A percentile compares a stretch with the other conserved stretches of the same genome.
Conservation (phyloP, 352 stramenopile genomes). For the Plasmopara viticola region DNA sequence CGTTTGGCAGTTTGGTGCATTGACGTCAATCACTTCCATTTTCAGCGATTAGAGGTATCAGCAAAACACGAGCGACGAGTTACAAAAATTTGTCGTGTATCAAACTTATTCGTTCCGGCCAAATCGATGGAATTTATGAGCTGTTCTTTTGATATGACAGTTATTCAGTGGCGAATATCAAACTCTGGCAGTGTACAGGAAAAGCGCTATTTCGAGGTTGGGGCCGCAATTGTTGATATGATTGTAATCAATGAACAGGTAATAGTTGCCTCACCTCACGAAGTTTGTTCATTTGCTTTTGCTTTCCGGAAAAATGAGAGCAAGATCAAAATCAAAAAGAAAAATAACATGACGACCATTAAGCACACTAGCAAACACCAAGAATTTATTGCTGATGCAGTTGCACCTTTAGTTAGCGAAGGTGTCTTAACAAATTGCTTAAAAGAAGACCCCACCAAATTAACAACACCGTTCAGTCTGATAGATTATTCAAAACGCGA, state of each 20-base stretch:
- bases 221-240: constrained; percentile 41
- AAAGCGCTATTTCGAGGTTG: constrained; percentile 57
- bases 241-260: constrained; percentile 21
- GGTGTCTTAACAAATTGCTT: constrained; percentile 21
- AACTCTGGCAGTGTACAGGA: constrained; percentile 29
- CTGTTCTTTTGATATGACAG: constrained; percentile 57
- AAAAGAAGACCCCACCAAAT: constrained; percentile 8
- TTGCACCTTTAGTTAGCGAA: not conserved
- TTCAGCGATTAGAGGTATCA: constrained; percentile 22
- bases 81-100: constrained; percentile 24
- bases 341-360: not conserved
- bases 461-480: constrained; percentile 4
- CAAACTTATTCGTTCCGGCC: not conserved
- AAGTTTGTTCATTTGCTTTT: constrained; percentile 33
- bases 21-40: constrained; percentile 8
- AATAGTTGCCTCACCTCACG: constrained; percentile 31
- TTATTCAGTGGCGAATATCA: constrained; percentile 46
- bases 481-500: constrained; percentile 13
- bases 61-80: constrained; percentile 42
- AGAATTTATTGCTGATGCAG: not conserved
- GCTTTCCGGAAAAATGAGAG: not conserved
- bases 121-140: constrained; percentile 28
- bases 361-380: constrained; percentile 2
- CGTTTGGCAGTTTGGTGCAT: constrained; percentile 34
- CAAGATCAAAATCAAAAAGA: constrained; percentile 6